These are phyloP conservation scores for Diospyros kaki DNA, from an alignment of 148 eudicot species.

Conservation along the genomic window DNA sequence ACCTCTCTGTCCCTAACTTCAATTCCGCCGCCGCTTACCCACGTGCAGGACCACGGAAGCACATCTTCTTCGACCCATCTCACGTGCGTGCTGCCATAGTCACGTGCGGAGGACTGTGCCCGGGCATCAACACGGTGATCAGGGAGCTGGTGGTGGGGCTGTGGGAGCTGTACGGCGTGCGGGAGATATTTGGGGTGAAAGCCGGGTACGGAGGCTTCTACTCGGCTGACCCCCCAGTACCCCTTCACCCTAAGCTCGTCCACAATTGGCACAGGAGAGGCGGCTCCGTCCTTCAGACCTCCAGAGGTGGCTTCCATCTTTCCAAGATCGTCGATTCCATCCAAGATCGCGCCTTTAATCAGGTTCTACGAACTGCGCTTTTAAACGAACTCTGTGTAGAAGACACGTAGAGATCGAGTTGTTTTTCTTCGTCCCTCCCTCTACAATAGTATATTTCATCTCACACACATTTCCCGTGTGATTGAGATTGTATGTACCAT, in stretches of 20 bases:
- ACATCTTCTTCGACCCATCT: conserved; percentile 28
- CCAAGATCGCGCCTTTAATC: conserved; percentile 46
- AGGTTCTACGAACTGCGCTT: conserved; percentile 23
- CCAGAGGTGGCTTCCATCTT: conserved; percentile 75
- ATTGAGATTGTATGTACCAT: background rate
- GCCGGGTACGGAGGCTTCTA: conserved; percentile 69
- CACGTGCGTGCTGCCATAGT: conserved; percentile 62
- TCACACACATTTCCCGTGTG: no score
- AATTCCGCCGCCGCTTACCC: conserved; percentile 33
- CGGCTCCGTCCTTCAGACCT: conserved; percentile 64
- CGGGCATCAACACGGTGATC: conserved; percentile 75
- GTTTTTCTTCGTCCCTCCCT: no score
- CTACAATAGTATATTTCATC: no score
- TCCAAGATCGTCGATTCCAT: conserved; percentile 50
- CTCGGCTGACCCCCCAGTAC: conserved; percentile 31
- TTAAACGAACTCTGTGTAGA: no score
- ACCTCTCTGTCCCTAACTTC: conserved; percentile 17
- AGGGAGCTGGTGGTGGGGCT: conserved; percentile 84
- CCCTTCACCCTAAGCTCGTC: conserved; percentile 48
- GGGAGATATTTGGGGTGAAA: conserved; percentile 41
- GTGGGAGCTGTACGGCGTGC: conserved; percentile 61
- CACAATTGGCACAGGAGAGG: conserved; percentile 66
- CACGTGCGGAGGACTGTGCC: conserved; percentile 79
- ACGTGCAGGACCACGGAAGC: conserved; percentile 60
- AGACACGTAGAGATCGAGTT: no score